These are phyloP conservation scores for Chamaecrista fasciculata DNA, from an alignment of 306 rosid species.

Conservation along the genomic window DNA sequence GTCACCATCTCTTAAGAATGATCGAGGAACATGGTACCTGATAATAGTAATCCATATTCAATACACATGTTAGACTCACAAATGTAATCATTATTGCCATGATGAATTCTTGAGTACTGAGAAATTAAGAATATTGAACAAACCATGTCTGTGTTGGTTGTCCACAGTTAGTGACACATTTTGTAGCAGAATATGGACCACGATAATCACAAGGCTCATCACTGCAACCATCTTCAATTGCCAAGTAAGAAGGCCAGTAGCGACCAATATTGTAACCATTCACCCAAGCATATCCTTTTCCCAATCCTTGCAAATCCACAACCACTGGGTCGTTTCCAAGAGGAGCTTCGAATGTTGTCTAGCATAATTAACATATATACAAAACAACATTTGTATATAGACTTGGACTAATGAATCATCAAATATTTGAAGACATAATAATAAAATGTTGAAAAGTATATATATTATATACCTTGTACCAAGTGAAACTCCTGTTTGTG, in stretches of 20 bases:
- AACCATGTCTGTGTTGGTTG: constrained; percentile 53
- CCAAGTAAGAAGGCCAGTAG: constrained; percentile 45
- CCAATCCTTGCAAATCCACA: constrained; percentile 48
- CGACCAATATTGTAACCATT: constrained; percentile 49
- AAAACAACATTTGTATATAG: too few species aligned
- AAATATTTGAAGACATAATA: too few species aligned
- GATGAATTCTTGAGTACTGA: too few species aligned
- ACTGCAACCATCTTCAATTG: constrained; percentile 41
- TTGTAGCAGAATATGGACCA: constrained; percentile 32
- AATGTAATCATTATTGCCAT: too few species aligned
- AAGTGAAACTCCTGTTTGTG: constrained; percentile 18
- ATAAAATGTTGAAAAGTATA: not conserved
- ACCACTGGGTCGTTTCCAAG: constrained; percentile 42
- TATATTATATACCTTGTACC: constrained; percentile 34
- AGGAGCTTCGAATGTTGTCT: constrained; percentile 61
- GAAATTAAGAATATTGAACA: not conserved
- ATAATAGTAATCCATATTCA: too few species aligned
- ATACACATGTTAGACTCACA: too few species aligned
- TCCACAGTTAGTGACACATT: constrained; percentile 56
- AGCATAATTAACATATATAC: not conserved
- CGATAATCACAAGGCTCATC: constrained; percentile 53
- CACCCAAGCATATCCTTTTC: constrained; percentile 57
- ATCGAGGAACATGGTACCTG: constrained; percentile 57
- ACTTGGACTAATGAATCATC: too few species aligned
- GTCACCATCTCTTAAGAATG: constrained; percentile 32